Percentiles rank a stretch among this genome's conserved stretches.
Evolutionary conservation across 495 filamentous ascomycete genomes (phyloP).

Genomic region (Trichocladium antarcticum): DNA sequence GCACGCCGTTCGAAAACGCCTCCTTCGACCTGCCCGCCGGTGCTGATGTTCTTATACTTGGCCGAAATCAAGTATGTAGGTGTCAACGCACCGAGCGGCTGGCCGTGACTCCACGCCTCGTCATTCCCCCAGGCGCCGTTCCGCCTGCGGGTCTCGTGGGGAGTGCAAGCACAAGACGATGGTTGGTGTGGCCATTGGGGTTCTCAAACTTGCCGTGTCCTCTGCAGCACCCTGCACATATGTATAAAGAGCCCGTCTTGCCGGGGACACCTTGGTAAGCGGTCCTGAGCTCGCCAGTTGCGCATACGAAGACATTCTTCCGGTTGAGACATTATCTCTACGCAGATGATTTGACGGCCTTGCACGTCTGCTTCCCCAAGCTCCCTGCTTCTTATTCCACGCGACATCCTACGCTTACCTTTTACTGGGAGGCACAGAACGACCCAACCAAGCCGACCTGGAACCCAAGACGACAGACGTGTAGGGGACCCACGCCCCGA

Average conservation of each 20-base stretch:
- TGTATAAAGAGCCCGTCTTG: constrained; percentile 5
- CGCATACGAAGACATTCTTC: not conserved
- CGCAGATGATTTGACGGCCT: too few species aligned
- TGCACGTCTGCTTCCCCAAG: too few species aligned
- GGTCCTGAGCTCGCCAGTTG: not conserved
- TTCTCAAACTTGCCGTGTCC: not conserved
- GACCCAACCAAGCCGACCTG: too few species aligned
- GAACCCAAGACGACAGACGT: not conserved
- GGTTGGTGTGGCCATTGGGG: not conserved
- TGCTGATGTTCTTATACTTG: constrained; percentile 12
- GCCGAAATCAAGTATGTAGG: not conserved
- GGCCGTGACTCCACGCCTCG: not conserved
- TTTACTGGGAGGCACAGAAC: too few species aligned
- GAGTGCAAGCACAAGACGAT: not conserved
- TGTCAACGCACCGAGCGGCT: not conserved
- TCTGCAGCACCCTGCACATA: not conserved
- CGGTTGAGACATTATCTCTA: too few species aligned
- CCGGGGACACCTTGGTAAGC: not conserved
- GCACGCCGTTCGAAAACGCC: not conserved
- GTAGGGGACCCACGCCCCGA: not conserved
- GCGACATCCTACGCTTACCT: too few species aligned
- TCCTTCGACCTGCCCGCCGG: constrained; percentile 1
- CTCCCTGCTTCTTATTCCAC: not conserved
- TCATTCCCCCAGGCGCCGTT: constrained; percentile 18
- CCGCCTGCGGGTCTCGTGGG: not conserved